These are phyloP conservation scores for Jacaranda copaia DNA, from an alignment of 257 asterid species.

Conservation along the genomic window DNA sequence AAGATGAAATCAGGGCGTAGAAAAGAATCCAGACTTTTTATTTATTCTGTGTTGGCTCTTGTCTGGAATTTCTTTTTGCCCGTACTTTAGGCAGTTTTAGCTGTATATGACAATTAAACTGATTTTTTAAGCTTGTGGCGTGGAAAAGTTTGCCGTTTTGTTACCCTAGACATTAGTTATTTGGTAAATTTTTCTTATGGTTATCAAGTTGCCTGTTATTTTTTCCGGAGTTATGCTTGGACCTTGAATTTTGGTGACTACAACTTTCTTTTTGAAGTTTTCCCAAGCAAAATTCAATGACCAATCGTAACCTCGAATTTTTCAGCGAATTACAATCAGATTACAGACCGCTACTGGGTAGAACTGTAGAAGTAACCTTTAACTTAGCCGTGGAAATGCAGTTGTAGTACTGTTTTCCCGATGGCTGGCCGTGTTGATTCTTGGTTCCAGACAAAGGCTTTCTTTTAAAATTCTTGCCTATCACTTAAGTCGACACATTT, in stretches of 20 bases:
- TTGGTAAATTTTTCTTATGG: not conserved
- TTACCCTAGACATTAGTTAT: not conserved
- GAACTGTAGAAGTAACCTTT: no score
- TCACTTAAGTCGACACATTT: no score
- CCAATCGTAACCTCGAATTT: no score
- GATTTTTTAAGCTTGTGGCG: conserved; percentile 30
- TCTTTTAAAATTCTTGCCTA: no score
- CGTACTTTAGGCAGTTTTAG: conserved; percentile 35
- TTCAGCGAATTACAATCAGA: no score
- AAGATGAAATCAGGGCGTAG: conserved; percentile 39
- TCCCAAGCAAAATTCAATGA: not conserved
- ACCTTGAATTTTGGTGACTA: no score
- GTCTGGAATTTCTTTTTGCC: conserved; percentile 26
- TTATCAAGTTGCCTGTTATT: not conserved
- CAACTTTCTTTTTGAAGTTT: no score
- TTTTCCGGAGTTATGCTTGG: not conserved
- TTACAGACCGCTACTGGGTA: no score
- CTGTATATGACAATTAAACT: conserved; percentile 20
- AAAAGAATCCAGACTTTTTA: conserved; percentile 47
- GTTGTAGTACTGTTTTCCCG: no score
- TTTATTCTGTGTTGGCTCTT: conserved; percentile 49
- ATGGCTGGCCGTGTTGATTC: no score
- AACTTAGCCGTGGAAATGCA: no score
- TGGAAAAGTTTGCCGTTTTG: conserved; percentile 29
- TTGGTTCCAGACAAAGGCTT: no score